Conservation (phyloP, 768 basidiomycete species). For the Pleurotus citrinopileatus region DNA sequence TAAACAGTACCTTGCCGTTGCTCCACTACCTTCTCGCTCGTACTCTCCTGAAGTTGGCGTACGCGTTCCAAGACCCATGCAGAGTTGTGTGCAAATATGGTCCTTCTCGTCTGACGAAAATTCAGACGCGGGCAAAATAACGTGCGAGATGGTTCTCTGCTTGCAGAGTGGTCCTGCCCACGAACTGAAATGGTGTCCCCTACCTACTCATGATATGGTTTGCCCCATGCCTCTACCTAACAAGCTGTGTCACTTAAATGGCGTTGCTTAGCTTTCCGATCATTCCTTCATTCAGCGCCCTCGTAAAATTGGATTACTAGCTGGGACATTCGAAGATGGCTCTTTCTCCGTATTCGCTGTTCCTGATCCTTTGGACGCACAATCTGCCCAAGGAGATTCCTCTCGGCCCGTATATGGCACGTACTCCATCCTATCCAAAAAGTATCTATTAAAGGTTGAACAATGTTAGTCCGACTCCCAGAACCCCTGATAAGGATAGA, state of each 20-base stretch:
- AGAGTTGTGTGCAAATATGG: constrained; percentile 90
- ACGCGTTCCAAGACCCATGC: constrained; percentile 49
- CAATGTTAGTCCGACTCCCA: constrained; percentile 47
- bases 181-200: constrained; percentile 90
- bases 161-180: constrained; percentile 77
- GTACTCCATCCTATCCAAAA: constrained; percentile 12
- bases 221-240: constrained; percentile 11
- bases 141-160: constrained; percentile 85
- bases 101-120: constrained; percentile 27
- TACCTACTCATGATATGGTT: constrained; percentile 71
- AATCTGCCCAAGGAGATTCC: constrained; percentile 21
- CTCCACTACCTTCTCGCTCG: constrained; percentile 62
- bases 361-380: constrained; percentile 69
- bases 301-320: constrained; percentile 79
- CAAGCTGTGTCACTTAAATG: neutral
- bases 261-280: constrained; percentile 11
- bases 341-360: constrained; percentile 75
- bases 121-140: constrained; percentile 45
- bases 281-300: constrained; percentile 19
- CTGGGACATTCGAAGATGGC: constrained; percentile 86
- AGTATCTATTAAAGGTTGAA: neutral
- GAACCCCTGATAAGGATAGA: constrained; percentile 72
- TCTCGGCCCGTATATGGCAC: constrained; percentile 47
- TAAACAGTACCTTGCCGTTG: constrained; percentile 84
- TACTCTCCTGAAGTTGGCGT: constrained; percentile 68